Conservation (phyloP, 257 asterid genomes). For the Solanum tacnaense region DNA sequence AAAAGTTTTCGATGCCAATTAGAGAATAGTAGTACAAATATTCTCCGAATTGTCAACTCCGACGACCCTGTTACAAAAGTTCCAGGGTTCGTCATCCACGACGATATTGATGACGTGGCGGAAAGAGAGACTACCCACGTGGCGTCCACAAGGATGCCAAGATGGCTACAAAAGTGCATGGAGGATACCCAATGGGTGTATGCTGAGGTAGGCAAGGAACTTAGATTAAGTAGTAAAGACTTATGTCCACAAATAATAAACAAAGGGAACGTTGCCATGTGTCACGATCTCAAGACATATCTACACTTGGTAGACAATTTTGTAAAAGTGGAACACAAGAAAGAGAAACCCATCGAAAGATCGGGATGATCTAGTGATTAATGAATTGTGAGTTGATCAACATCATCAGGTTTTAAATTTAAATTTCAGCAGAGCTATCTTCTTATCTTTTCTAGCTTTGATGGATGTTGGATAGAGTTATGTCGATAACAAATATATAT, state of each 20-base stretch:
- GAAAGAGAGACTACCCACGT: neutral
- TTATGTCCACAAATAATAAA: conserved; percentile 23
- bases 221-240: conserved; percentile 52
- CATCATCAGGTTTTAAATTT: fast-evolving
- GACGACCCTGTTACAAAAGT: conserved; percentile 73
- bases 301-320: neutral
- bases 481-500: no score
- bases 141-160: conserved; percentile 10
- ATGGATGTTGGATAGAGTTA: neutral
- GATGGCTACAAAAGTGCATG: conserved; percentile 44
- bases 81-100: conserved; percentile 53
- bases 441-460: fast-evolving
- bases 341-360: neutral
- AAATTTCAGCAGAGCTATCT: neutral
- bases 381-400: neutral
- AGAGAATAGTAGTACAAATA: conserved; percentile 47
- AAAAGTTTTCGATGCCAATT: conserved; percentile 36
- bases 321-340: conserved; percentile 2
- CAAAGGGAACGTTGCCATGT: conserved; percentile 38
- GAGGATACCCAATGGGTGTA: conserved; percentile 71
- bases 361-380: neutral
- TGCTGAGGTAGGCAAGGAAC: conserved; percentile 80
- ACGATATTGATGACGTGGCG: neutral
- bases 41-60: conserved; percentile 63
- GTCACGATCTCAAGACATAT: conserved; percentile 43